phyloP scores from a whole-genome alignment of 139 green algal species.

The Chlorella vulgaris region DNA sequence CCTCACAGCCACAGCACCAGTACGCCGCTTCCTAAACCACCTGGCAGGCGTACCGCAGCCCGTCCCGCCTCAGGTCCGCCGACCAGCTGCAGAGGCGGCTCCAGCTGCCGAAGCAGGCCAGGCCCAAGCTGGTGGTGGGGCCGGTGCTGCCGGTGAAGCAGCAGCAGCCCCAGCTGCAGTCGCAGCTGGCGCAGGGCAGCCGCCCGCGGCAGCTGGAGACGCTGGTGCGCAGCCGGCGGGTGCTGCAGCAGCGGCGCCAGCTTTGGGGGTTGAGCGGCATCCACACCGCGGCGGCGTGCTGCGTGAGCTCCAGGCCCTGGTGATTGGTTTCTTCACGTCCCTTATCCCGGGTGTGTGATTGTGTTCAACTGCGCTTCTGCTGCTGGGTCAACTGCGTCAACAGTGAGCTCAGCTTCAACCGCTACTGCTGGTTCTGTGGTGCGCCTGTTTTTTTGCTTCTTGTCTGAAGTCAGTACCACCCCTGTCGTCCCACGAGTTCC shows the following conservation, averaged over 20 bases:
- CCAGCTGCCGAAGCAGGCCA: too few relatives aligned
- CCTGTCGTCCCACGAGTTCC: too few relatives aligned
- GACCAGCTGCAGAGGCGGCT: too few relatives aligned
- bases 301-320: slow-evolving; percentile 69
- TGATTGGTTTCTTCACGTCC: slow-evolving; percentile 83
- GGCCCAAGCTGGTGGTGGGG: too few relatives aligned
- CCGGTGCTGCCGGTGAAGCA: too few relatives aligned
- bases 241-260: background rate
- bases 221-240: background rate
- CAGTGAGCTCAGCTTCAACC: too few relatives aligned
- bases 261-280: background rate
- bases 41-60: slow-evolving; percentile 11
- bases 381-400: too few relatives aligned
- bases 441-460: too few relatives aligned
- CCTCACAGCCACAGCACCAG: slow-evolving; percentile 53
- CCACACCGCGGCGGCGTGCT: slow-evolving; percentile 48
- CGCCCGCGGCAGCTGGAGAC: background rate
- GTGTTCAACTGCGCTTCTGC: background rate
- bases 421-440: background rate
- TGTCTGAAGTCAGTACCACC: too few relatives aligned
- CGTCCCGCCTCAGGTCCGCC: background rate
- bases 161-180: background rate
- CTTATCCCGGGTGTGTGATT: slow-evolving; percentile 63
- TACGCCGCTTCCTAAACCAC: slow-evolving; percentile 56
- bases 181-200: background rate